phyloP scores from a whole-genome alignment of 352 stramenopile species.

The Salisapilia sapeloensis region DNA sequence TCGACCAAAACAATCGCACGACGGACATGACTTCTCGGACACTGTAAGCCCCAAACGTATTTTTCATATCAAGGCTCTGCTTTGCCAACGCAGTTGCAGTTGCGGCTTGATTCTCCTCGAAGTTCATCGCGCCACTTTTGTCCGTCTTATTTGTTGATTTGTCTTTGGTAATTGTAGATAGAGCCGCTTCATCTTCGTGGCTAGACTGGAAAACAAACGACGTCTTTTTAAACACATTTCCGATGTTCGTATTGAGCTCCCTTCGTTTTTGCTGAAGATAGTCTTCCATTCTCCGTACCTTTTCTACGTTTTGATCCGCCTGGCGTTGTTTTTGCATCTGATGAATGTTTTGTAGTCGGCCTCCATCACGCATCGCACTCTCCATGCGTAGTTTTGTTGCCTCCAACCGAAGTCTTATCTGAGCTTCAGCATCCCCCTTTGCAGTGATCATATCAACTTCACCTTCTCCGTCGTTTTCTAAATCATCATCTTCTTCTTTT shows the following conservation, averaged over 20 bases:
- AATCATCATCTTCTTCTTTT: too few species aligned
- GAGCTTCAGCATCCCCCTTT: not conserved
- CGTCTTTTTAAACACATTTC: constrained; percentile 48
- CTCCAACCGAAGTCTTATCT: constrained; percentile 19
- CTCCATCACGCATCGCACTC: constrained; percentile 16
- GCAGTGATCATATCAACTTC: not conserved
- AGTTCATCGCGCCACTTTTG: too few species aligned
- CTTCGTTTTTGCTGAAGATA: constrained; percentile 57
- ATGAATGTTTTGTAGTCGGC: constrained; percentile 7
- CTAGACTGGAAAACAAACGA: constrained; percentile 21
- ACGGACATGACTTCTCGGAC: constrained; percentile 59
- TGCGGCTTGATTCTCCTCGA: too few species aligned
- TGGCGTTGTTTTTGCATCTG: constrained; percentile 15
- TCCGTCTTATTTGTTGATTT: too few species aligned
- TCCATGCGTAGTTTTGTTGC: constrained; percentile 30
- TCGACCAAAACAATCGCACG: constrained; percentile 52
- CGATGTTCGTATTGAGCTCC: constrained; percentile 46
- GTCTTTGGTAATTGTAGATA: too few species aligned
- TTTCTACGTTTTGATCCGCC: constrained; percentile 17
- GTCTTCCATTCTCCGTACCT: constrained; percentile 39
- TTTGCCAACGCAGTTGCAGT: constrained; percentile 2
- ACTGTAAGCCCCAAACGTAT: constrained; percentile 46
- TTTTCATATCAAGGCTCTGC: constrained; percentile 10
- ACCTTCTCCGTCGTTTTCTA: too few species aligned
- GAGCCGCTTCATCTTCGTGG: constrained; percentile 1